Percentiles rank a stretch among this genome's conserved stretches.
These are phyloP conservation scores for Cercospora zeina DNA, from an alignment of 2,329 filamentous ascomycete species.

Conservation along the genomic window DNA sequence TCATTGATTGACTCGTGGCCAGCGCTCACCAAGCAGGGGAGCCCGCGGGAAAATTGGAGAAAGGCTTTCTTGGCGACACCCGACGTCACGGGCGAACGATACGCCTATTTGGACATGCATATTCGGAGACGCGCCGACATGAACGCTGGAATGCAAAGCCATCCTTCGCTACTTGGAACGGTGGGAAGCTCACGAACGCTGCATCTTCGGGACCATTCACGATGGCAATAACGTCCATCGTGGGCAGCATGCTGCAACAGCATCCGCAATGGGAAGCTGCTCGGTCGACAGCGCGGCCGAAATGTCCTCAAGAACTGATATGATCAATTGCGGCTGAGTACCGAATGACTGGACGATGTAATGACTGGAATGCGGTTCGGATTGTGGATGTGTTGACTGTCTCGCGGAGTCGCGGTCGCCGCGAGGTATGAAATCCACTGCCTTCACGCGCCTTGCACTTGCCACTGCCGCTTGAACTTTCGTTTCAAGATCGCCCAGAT, in stretches of 20 bases:
- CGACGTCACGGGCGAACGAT: no score
- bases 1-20: constrained; percentile 11
- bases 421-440: not conserved
- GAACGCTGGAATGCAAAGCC: no score
- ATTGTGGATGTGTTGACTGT: constrained; percentile 27
- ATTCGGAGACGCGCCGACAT: no score
- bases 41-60: not conserved
- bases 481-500: constrained; percentile 17
- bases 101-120: no score
- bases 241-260: no score
- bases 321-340: not conserved
- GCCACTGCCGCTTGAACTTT: constrained; percentile 5
- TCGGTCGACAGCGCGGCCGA: not conserved
- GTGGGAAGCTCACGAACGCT: no score
- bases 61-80: not conserved
- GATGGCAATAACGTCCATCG: no score
- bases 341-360: not conserved
- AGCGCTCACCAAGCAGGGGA: constrained; percentile 7
- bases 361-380: constrained; percentile 36
- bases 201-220: no score
- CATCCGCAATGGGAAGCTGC: no score
- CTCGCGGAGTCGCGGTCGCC: no score
- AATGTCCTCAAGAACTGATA: not conserved
- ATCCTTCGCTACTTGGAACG: no score
- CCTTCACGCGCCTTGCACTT: constrained; percentile 6